Percentiles rank a stretch among this genome's conserved stretches.
These are phyloP conservation scores for Candida ipomoeae DNA, from an alignment of 805 yeast species.

Conservation along the genomic window DNA sequence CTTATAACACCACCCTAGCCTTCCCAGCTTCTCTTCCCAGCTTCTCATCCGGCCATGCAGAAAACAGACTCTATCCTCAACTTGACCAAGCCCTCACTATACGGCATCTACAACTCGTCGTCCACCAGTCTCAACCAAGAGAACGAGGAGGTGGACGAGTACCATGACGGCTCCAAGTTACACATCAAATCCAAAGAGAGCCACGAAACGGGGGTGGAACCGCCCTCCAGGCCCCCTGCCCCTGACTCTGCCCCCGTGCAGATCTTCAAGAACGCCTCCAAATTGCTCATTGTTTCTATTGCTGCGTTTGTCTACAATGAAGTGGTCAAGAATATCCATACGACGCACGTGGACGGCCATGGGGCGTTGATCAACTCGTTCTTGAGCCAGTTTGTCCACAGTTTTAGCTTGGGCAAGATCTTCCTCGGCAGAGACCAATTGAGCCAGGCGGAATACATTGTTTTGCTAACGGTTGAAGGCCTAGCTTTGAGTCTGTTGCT, in stretches of 20 bases:
- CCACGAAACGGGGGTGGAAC: constrained; percentile 5
- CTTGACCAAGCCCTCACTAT: constrained; percentile 49
- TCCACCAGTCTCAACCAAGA: constrained; percentile 31
- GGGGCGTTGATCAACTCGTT: constrained; percentile 41
- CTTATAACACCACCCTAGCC: background rate
- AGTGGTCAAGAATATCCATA: constrained; percentile 49
- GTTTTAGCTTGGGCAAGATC: constrained; percentile 19
- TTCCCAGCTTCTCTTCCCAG: background rate
- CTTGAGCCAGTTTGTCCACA: constrained; percentile 23
- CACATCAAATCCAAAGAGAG: constrained; percentile 15
- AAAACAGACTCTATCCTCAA: constrained; percentile 37
- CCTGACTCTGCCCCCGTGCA: constrained; percentile 1
- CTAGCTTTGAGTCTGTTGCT: constrained; percentile 52
- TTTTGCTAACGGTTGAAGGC: constrained; percentile 43
- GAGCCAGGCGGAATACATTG: constrained; percentile 13
- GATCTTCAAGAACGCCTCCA: constrained; percentile 7
- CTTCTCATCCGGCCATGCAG: constrained; percentile 11
- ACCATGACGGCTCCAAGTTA: constrained; percentile 17
- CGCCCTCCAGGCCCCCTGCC: background rate
- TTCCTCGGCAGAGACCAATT: constrained; percentile 1
- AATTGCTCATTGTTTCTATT: constrained; percentile 28
- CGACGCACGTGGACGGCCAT: constrained; percentile 42
- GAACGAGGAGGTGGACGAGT: constrained; percentile 20
- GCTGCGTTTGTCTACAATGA: constrained; percentile 54
- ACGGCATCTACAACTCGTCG: constrained; percentile 47